A percentile compares a stretch with the other conserved stretches of the same genome.
Conservation (phyloP, 1,139 yeast genomes). For the Groenewaldozyma sp. region DNA sequence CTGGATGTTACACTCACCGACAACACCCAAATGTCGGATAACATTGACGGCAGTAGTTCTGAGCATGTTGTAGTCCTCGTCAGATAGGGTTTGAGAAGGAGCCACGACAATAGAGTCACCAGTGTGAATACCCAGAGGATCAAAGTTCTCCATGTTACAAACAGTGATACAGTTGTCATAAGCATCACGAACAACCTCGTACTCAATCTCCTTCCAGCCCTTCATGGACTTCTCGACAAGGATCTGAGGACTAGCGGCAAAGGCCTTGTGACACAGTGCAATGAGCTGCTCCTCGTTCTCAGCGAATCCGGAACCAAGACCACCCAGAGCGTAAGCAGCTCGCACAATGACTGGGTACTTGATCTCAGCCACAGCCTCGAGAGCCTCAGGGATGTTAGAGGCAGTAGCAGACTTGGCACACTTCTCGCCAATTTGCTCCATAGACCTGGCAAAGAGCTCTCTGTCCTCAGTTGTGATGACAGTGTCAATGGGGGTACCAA, state of each 20-base stretch:
- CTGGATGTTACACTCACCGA: slow-evolving; percentile 98
- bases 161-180: slow-evolving; percentile 97
- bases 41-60: slow-evolving; percentile 97
- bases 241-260: slow-evolving; percentile 94
- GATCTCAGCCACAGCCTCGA: slow-evolving; percentile 73
- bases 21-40: slow-evolving; percentile 96
- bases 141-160: slow-evolving; percentile 98
- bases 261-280: slow-evolving; percentile 81
- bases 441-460: slow-evolving; percentile 87
- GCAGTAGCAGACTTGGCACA: slow-evolving; percentile 93
- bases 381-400: slow-evolving; percentile 65
- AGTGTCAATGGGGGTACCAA: slow-evolving; percentile 95
- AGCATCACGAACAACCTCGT: slow-evolving; percentile 97
- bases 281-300: slow-evolving; percentile 78
- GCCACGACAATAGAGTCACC: slow-evolving; percentile 99
- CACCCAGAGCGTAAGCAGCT: slow-evolving; percentile 97
- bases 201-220: slow-evolving; percentile 99
- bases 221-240: slow-evolving; percentile 94
- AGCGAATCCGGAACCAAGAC: slow-evolving; percentile 97
- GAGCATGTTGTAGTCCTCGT: slow-evolving; percentile 96
- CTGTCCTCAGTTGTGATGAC: slow-evolving; percentile 96
- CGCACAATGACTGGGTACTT: slow-evolving; percentile 96
- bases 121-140: slow-evolving; percentile 96
- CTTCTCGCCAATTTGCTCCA: slow-evolving; percentile 91
- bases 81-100: slow-evolving; percentile 94